Base-by-base conservation (phyloP, 106 monocot species). In the Dendrobium nobile region DNA sequence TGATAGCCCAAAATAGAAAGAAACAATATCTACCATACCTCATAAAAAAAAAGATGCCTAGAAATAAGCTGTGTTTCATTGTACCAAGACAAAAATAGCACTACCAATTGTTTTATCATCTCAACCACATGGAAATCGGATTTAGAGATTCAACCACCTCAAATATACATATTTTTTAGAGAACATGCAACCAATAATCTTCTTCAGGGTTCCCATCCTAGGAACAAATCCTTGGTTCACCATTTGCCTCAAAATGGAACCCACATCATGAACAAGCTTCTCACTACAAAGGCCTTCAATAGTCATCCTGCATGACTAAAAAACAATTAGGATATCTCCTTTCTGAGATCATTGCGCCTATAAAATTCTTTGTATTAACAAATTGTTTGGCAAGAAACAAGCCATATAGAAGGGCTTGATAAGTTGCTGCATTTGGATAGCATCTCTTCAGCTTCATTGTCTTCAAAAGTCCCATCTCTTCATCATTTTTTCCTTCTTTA, bases 321-420 rank as follows among this genome's bases (percentile, higher is more conserved):
- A 80, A 72, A 82, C 81, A 92, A 80, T 94, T 94, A 11, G 96
- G 96, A 33, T 42, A 78, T 9, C 67, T 77, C 17, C 83, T 80
- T 68, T 96, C 85, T 17, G 84, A 59, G 18, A 83, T 77, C 92
- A 93, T 93, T 61, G 81, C 16, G 18, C 8, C 59, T 47, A 94
- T 85, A 47, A 96, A 88, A 54, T 89, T 77, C 82, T 89, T 93
- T 2, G 93, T 93, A 64, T 92, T 85, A 7, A 85, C 45, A 84
- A 88, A 94, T 37, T 47, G 82, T 40, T 85, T 75, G 55, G 54
- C 43, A 28, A 48, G 44, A 41, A 96, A 75, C 41, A 93, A 85
- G 2, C 93, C 93, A 79, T 86, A 88, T 1, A 93, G 80, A 54
- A 96, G 84, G 75, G 87, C 90, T 80, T 96, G 92, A 84, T 96